Evolutionary conservation across 176 grass and related monocot genomes (phyloP).

Genomic region (Ensete glaucum): DNA sequence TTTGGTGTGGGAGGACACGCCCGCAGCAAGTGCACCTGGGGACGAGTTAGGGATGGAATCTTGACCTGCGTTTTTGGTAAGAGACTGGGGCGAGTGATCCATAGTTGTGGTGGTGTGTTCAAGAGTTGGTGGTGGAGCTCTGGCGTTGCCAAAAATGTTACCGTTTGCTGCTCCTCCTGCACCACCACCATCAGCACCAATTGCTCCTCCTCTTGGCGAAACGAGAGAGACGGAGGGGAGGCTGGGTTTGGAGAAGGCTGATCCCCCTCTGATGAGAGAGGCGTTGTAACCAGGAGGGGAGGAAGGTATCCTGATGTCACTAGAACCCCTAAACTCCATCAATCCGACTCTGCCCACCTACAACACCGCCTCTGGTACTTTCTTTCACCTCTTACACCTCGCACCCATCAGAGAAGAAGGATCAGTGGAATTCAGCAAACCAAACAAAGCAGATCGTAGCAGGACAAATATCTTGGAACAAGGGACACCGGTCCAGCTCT

Average conservation of each 20-base stretch:
- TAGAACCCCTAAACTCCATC: constrained; percentile 13
- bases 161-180: constrained; percentile 4
- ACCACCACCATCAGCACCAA: not conserved
- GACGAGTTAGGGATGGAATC: no score
- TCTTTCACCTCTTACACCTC: not conserved
- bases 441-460: no score
- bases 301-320: not conserved
- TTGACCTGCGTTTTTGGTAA: no score
- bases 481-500: not conserved
- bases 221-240: not conserved
- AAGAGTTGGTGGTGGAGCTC: constrained; percentile 1
- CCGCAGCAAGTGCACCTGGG: no score
- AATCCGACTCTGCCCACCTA: not conserved
- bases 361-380: no score
- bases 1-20: no score
- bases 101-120: constrained; percentile 20
- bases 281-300: constrained; percentile 1
- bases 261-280: not conserved
- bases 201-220: not conserved
- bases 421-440: no score
- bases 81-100: not conserved
- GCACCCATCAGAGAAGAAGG: not conserved
- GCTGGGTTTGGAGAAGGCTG: constrained; percentile 11
- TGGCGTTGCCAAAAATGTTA: not conserved
- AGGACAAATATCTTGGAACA: no score